Evolutionary conservation across 257 asterid species (phyloP), one percentile per base, ranked within the genome.

Genomic region (Nicotiana tabacum): DNA sequence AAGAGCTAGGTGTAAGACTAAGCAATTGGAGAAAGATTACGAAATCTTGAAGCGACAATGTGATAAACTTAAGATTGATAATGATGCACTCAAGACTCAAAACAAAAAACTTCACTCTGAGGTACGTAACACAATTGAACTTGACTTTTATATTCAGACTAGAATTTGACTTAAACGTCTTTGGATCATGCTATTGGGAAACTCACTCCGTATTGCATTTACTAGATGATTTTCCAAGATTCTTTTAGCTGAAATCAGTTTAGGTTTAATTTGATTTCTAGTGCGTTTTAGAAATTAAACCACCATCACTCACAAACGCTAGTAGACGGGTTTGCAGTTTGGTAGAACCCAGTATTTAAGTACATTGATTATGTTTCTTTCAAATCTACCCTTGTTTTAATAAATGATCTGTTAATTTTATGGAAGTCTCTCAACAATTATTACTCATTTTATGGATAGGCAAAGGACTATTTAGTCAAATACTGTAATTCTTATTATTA

Each of bases 1-100:
- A 46, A 76, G 98, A 85, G 98, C 98, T 27, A 88, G 98, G 30
- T 91, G 97, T 91, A 95, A 95, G 84, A 95, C 95, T 7, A 95
- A 95, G 87, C 93, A 93, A 61, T 72, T 95, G 66, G 98, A 95
- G 90, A 93, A 83, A 89, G 98, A 93, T 64, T 95, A 91, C 57
- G 96, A 92, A 5, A 68, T 89, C 43, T 80, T 95, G 76, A 90
- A 89, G 90, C 81, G 91, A 60, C 95, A 93, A 72, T 86, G 90
- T 79, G 98, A 95, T 10, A 87, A 89, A 8, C 77, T 95, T 58
- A 90, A 89, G 89, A 87, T 95, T 51, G 95, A 95, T 29, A 92
- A 93, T 67, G 93, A 91, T 70, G 85, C 90, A 17, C 97, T 95
- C 79, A 90, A 91, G 88, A 85, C 95, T 16, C 97, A 88, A 65